Evolutionary conservation across 2,329 filamentous ascomycete genomes (phyloP), one percentile per base, ranked within the genome.

Genomic region (Phaeomoniella chlamydospora): DNA sequence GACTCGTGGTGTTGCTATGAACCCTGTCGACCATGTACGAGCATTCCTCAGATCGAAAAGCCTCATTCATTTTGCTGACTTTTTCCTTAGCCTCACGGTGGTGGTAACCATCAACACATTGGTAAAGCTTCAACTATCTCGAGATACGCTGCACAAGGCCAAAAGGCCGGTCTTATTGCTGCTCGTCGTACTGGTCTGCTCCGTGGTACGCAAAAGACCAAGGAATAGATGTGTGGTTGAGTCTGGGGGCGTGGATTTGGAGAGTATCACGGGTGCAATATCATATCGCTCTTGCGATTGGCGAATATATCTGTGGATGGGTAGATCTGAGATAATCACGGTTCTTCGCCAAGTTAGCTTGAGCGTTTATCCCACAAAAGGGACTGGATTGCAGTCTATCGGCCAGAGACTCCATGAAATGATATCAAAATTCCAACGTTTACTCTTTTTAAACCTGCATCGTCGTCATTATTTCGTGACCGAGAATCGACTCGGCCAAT

Each of bases 1-100:
- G 84, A 98, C 90, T 77, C 88, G 90, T 90, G 90, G 90, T 94
- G 90, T 98, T 80, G 90, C 90, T 70, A 98, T 98, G 90, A 98
- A 98, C 75, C 90, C 90, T 58, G 90, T 98, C 60, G 90, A 98
- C 72, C 90, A 98, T 78, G 67, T 71, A 70, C 62, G 68, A 49
- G n/a, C n/a, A n/a, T n/a, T 46, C 35, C 18, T n/a, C 11, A 5
- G 12, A 12, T 15, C 15, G n/a, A 9, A n/a, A 15, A 12, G 4
- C 9, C 5, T 19, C 12, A 15, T 36, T 16, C 13, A 18, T n/a
- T 33, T n/a, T 14, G 19, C 39, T 34, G 32, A 34, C 37, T 17
- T 43, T 46, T 53, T 37, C 36, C 50, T 48, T 43, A 64, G 60
- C 83, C 83, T 67, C 83, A 90, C 80, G 83, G 83, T 83, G 82